Percentiles rank a stretch among this genome's conserved stretches.
Conservation (phyloP, 108 stramenopile species). For the Fragilariopsis cylindrus region DNA sequence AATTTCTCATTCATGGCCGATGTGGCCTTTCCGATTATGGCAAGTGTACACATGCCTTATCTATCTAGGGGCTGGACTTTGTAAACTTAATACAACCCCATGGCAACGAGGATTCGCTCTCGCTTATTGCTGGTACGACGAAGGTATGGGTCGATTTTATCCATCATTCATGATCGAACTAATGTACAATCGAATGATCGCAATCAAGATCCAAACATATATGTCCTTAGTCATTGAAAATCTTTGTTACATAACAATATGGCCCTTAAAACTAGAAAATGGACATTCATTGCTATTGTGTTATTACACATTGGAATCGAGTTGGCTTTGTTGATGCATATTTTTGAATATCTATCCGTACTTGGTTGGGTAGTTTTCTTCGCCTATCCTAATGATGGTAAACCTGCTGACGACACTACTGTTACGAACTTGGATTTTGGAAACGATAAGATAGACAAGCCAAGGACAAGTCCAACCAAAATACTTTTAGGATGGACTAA, state of each 20-base stretch:
- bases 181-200: conserved; percentile 6
- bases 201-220: conserved; percentile 18
- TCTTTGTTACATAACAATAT: conserved; percentile 17
- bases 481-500: neutral
- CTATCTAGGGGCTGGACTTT: conserved; percentile 11
- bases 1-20: conserved; percentile 5
- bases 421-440: neutral
- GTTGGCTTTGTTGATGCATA: conserved; percentile 21
- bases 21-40: conserved; percentile 20
- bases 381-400: conserved; percentile 13
- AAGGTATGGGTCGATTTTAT: conserved; percentile 6
- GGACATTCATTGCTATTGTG: conserved; percentile 13
- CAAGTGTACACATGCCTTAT: conserved; percentile 14
- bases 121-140: conserved; percentile 13
- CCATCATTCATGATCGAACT: neutral
- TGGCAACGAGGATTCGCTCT: conserved; percentile 9
- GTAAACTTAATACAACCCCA: neutral
- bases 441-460: neutral
- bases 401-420: neutral
- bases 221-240: conserved; percentile 2
- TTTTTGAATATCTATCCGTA: conserved; percentile 16
- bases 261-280: neutral
- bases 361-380: conserved; percentile 25
- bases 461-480: neutral
- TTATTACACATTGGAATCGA: conserved; percentile 18